These are phyloP conservation scores for Grammothele lineata DNA, from an alignment of 768 basidiomycete genomes.

Conservation along the genomic window DNA sequence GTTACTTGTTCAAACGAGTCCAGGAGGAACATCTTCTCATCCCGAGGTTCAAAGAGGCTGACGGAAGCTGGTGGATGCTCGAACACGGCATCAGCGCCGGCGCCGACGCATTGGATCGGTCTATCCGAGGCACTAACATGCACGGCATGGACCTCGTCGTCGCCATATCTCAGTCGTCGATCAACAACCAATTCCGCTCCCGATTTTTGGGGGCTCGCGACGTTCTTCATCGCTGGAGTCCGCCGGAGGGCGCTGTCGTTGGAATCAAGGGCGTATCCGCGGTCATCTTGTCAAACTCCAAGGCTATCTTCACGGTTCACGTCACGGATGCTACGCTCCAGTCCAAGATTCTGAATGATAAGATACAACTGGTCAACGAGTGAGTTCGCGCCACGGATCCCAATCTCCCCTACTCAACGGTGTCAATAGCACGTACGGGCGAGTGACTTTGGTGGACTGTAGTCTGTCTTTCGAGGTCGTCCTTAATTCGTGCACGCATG, in stretches of 20 bases:
- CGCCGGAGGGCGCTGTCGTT: background rate
- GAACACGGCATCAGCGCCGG: slow-evolving; percentile 1
- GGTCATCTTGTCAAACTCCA: background rate
- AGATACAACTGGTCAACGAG: background rate
- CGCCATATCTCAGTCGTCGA: slow-evolving; percentile 24
- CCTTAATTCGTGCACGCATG: slow-evolving; percentile 19
- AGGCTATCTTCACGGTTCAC: slow-evolving; percentile 23
- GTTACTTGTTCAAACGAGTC: background rate
- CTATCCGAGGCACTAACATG: slow-evolving; percentile 16
- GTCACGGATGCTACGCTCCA: slow-evolving; percentile 20
- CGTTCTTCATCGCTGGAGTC: slow-evolving; percentile 11
- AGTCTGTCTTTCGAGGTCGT: slow-evolving; percentile 27
- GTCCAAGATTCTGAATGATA: slow-evolving; percentile 4
- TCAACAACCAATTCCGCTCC: slow-evolving; percentile 21
- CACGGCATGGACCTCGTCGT: slow-evolving; percentile 25
- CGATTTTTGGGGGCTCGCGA: slow-evolving; percentile 13
- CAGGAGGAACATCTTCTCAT: background rate
- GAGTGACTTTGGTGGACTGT: slow-evolving; percentile 20
- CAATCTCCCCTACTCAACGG: too few relatives aligned
- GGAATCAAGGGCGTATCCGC: background rate
- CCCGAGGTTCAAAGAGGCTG: background rate
- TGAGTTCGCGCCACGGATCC: too few relatives aligned
- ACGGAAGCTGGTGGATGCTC: slow-evolving; percentile 12
- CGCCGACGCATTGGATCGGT: slow-evolving; percentile 13
- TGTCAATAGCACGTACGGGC: too few relatives aligned